These are phyloP conservation scores for Termitomyces sp. DNA, from an alignment of 768 basidiomycete genomes.

Conservation along the genomic window DNA sequence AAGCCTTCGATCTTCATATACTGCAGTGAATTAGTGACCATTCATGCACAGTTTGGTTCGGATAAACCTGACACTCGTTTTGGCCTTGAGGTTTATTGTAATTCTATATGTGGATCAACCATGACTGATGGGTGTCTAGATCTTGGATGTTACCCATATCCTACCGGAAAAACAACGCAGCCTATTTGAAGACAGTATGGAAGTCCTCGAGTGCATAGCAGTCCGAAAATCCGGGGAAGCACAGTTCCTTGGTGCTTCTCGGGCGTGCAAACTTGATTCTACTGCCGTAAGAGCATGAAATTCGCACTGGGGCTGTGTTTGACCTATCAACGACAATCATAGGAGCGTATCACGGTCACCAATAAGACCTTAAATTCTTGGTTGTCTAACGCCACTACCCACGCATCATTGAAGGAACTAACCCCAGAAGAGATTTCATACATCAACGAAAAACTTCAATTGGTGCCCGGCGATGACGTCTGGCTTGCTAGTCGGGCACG, in stretches of 20 bases:
- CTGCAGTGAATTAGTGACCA: conserved; percentile 3
- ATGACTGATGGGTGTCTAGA: conserved; percentile 28
- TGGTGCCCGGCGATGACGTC: conserved; percentile 50
- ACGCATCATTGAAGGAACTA: conserved; percentile 15
- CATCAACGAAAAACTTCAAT: conserved; percentile 38
- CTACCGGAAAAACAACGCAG: conserved; percentile 27
- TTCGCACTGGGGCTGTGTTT: conserved; percentile 1
- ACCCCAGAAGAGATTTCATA: conserved; percentile 21
- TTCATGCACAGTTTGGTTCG: conserved; percentile 68
- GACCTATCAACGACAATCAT: conserved; percentile 12
- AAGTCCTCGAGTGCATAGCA: conserved; percentile 43
- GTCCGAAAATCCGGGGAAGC: conserved; percentile 37
- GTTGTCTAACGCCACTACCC: conserved; percentile 33
- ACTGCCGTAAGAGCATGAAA: conserved; percentile 23
- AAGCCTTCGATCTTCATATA: conserved; percentile 21
- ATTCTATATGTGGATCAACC: conserved; percentile 9
- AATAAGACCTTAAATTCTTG: conserved; percentile 41
- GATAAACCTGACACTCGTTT: conserved; percentile 95
- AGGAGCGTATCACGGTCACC: conserved; percentile 53
- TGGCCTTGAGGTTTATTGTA: conserved; percentile 64
- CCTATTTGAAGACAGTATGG: conserved; percentile 22
- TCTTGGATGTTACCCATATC: conserved; percentile 38
- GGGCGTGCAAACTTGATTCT: conserved; percentile 23
- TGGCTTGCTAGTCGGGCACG: conserved; percentile 54
- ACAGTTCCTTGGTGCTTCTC: conserved; percentile 40